Base-by-base conservation (phyloP, 176 grass and related monocot species). In the Eragrostis nindensis region DNA sequence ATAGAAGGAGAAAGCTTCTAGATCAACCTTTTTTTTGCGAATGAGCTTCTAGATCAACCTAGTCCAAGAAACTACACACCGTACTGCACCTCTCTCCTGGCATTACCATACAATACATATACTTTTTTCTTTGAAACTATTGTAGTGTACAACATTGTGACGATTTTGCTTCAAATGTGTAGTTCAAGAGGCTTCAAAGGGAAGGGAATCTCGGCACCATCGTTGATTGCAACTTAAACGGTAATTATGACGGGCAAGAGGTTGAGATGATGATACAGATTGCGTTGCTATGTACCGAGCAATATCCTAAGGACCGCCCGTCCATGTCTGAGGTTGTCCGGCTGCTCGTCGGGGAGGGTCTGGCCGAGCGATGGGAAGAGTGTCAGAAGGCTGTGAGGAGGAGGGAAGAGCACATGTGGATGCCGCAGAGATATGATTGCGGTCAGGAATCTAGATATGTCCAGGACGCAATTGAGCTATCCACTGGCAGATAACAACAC, bases 181-280 rank as follows among this genome's bases (percentile, higher is more conserved):
- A 98, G 95, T 92, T 98, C 18, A 98, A 98, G 92, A 98, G 93
- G 82, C 82, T 95, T 62, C 86, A 98, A 62, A 91, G 92, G 59
- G 92, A 98, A 87, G 84, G 83, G 53, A 75, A 92, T 17, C 82
- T 98, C 3, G 76, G 57, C 29, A 79, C 81, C 68, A 91, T 95
- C 22, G 84, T 98, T 1, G 96, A 98, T 39, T 84, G 89, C 25
- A 98, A 98, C 86, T 22, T 98, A 19, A 83, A 66, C 8, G 48
- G 71, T 22, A 73, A 42, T 11, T 94, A 94, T 24, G 84, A 94
- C 2, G 54, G 74, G 18, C 83, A 62, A 73, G 96, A 95, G 80
- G 92, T 98, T 5, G 90, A 98, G 87, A 98, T 90, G 75, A 92
- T 95, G 78, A 95, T 98, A 47, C 95, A 98, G 62, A 89, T 98